Evolutionary conservation across 1,284 basidiomycete species (phyloP).

Genomic region (Inonotus obliquus): DNA sequence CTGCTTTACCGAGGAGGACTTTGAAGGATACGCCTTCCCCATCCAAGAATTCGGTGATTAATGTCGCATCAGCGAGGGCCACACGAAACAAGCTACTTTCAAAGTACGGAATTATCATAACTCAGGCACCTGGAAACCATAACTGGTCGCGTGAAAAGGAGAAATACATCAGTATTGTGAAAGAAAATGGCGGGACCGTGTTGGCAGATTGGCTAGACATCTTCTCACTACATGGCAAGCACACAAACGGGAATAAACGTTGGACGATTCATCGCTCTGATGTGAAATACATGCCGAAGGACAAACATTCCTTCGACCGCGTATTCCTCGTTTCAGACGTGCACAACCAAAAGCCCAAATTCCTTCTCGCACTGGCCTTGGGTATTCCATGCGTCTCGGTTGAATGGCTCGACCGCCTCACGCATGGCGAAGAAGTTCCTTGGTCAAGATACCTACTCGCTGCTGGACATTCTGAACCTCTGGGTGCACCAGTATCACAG

Average conservation of each 20-base stretch:
- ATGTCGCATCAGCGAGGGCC: conserved; percentile 25
- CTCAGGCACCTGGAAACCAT: conserved; percentile 29
- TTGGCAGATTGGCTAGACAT: conserved; percentile 64
- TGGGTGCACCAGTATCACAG: conserved; percentile 58
- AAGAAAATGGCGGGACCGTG: conserved; percentile 52
- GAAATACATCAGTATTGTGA: conserved; percentile 41
- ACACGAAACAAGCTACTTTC: conserved; percentile 36
- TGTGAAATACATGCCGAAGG: conserved; percentile 39
- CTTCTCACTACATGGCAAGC: conserved; percentile 53
- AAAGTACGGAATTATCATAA: conserved; percentile 47
- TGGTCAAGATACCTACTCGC: conserved; percentile 67
- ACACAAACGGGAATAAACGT: conserved; percentile 38
- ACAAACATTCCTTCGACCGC: conserved; percentile 33
- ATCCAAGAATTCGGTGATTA: conserved; percentile 35
- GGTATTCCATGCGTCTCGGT: conserved; percentile 80
- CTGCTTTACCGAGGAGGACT: conserved; percentile 32
- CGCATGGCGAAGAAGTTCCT: conserved; percentile 29
- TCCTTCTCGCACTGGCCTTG: conserved; percentile 73
- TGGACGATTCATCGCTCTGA: conserved; percentile 49
- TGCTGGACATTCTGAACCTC: conserved; percentile 55
- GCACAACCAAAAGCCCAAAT: conserved; percentile 68
- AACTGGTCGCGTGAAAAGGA: conserved; percentile 32
- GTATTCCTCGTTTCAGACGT: conserved; percentile 69
- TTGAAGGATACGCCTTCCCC: conserved; percentile 38
- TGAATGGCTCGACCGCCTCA: conserved; percentile 52